Conservation (phyloP, 2,329 filamentous ascomycete genomes). For the Arachnopeziza araneosa region DNA sequence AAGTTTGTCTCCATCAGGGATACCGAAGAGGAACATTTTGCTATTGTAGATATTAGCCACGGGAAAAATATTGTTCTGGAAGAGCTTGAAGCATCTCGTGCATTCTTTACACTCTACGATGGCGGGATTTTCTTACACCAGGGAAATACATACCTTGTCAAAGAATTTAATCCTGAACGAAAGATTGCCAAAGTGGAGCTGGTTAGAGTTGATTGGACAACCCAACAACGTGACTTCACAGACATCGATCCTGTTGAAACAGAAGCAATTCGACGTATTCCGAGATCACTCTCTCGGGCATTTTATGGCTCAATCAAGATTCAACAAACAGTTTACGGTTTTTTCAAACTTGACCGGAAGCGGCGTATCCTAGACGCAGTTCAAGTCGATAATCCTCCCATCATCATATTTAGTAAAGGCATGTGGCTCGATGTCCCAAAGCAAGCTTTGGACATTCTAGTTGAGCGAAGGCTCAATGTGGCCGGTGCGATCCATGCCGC, state of each 20-base stretch:
- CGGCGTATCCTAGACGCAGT: conserved; percentile 85
- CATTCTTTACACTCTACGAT: conserved; percentile 93
- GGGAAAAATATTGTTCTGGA: conserved; percentile 81
- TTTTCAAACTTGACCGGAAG: conserved; percentile 91
- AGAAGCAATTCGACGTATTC: conserved; percentile 73
- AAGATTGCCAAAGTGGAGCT: conserved; percentile 82
- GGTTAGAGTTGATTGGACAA: conserved; percentile 93
- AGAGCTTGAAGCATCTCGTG: conserved; percentile 92
- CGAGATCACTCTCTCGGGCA: conserved; percentile 57
- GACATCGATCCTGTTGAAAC: conserved; percentile 93
- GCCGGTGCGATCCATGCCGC: conserved; percentile 91
- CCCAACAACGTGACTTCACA: conserved; percentile 85
- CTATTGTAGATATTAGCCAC: conserved; percentile 82
- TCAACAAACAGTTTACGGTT: conserved; percentile 85
- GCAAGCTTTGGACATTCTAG: conserved; percentile 70
- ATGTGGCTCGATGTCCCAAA: conserved; percentile 95
- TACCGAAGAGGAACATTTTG: conserved; percentile 86
- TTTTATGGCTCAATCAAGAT: conserved; percentile 87
- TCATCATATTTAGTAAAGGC: conserved; percentile 77
- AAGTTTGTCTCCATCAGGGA: conserved; percentile 83
- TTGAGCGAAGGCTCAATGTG: conserved; percentile 66
- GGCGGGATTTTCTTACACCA: conserved; percentile 96
- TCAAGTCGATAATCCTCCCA: conserved; percentile 86
- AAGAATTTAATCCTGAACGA: conserved; percentile 76
- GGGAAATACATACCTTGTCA: conserved; percentile 86